Conservation (phyloP, 176 grass and related monocot species). For the Triticum monococcum region DNA sequence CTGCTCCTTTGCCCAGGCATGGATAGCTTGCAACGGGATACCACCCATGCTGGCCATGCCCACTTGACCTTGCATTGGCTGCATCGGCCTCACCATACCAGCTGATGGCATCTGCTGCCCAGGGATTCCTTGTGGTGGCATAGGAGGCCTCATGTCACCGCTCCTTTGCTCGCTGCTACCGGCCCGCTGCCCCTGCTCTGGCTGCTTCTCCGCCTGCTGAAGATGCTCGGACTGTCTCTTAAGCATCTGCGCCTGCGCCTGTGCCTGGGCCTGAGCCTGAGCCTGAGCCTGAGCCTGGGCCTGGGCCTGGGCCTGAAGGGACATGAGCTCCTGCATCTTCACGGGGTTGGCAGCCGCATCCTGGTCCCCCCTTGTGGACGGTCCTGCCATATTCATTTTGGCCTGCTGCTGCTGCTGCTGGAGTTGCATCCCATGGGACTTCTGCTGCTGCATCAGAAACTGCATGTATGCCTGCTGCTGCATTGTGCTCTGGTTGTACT, state of each 20-base stretch:
- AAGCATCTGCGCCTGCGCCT: conserved; percentile 41
- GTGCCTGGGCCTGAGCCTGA: conserved; percentile 11
- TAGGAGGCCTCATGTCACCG: conserved; percentile 68
- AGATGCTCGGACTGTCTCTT: conserved; percentile 54
- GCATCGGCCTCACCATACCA: conserved; percentile 51
- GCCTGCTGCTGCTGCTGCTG: conserved; percentile 65
- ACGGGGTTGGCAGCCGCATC: conserved; percentile 53
- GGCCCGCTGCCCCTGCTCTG: conserved; percentile 41
- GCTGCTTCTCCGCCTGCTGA: conserved; percentile 51
- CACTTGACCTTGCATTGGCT: conserved; percentile 42
- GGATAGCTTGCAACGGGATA: conserved; percentile 74
- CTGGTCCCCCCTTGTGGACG: conserved; percentile 59
- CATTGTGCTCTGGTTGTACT: conserved; percentile 52
- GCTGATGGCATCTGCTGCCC: conserved; percentile 43
- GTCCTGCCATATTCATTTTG: conserved; percentile 49
- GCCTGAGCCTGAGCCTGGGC: conserved; percentile 1
- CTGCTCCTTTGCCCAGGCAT: conserved; percentile 85
- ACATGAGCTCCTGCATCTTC: conserved; percentile 83
- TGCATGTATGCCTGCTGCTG: conserved; percentile 81
- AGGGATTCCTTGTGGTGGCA: conserved; percentile 37
- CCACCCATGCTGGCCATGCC: conserved; percentile 30
- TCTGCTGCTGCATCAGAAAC: conserved; percentile 70
- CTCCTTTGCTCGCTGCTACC: conserved; percentile 47
- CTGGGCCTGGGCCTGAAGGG: conserved; percentile 43
- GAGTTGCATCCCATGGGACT: conserved; percentile 61